phyloP scores from a whole-genome alignment of 1,139 yeast genomes.

The Zygoascus meyerae region DNA sequence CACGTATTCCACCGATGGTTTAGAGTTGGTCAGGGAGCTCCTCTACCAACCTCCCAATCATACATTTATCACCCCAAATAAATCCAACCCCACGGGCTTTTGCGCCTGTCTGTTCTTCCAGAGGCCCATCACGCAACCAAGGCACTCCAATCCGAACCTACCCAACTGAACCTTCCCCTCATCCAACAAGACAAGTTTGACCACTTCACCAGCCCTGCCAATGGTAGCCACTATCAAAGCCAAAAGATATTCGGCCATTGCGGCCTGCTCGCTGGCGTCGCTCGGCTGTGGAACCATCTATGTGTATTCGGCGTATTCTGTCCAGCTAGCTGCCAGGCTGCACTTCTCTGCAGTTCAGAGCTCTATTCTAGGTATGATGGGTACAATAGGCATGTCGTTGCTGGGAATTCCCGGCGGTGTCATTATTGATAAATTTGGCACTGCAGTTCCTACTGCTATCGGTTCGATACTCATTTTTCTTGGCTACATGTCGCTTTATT shows the following conservation, averaged over 20 bases:
- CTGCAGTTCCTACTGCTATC: slow-evolving; percentile 39
- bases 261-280: slow-evolving; percentile 34
- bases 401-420: slow-evolving; percentile 53
- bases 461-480: slow-evolving; percentile 26
- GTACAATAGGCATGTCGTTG: slow-evolving; percentile 53
- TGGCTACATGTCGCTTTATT: slow-evolving; percentile 27
- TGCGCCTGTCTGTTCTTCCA: too few relatives aligned
- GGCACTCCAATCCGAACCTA: too few relatives aligned
- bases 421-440: slow-evolving; percentile 51
- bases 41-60: too few relatives aligned
- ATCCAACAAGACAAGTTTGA: background rate
- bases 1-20: too few relatives aligned
- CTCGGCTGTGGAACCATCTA: slow-evolving; percentile 55
- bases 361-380: slow-evolving; percentile 49
- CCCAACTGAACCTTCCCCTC: background rate
- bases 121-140: too few relatives aligned
- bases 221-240: slow-evolving; percentile 5
- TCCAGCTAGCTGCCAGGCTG: slow-evolving; percentile 51
- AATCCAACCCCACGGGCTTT: too few relatives aligned
- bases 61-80: too few relatives aligned
- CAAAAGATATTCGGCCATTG: slow-evolving; percentile 16
- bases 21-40: too few relatives aligned
- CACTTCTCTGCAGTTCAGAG: slow-evolving; percentile 50
- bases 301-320: slow-evolving; percentile 54
- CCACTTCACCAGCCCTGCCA: background rate